Conservation (phyloP, 2,329 filamentous ascomycete genomes). For the Cercospora sp. region DNA sequence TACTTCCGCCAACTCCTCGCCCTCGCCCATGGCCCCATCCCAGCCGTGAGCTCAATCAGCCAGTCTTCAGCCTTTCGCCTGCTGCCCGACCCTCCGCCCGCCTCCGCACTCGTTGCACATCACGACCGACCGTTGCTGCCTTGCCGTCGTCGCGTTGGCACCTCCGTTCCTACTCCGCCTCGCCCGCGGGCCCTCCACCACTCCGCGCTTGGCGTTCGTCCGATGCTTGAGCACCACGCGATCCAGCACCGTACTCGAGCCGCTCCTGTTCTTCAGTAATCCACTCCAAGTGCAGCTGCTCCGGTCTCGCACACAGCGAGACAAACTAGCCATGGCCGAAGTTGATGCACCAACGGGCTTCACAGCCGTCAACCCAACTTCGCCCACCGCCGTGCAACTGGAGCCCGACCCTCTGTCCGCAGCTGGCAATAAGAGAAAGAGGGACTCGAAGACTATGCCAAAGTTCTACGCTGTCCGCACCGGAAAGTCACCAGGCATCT, state of each 20-base stretch:
- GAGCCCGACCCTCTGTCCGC: conserved; percentile 2
- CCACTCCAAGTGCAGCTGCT: neutral
- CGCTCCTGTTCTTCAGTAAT: conserved; percentile 18
- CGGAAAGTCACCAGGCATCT: conserved; percentile 62
- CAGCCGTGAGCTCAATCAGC: neutral
- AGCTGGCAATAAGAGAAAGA: conserved; percentile 57
- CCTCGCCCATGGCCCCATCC: neutral
- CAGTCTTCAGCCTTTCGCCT: neutral
- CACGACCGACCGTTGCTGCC: neutral
- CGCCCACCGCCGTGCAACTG: conserved; percentile 9
- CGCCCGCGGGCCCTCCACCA: neutral
- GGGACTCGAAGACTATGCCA: conserved; percentile 42
- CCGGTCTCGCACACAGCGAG: neutral
- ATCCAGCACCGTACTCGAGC: conserved; percentile 9
- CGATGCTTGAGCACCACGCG: conserved; percentile 8
- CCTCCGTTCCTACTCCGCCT: neutral
- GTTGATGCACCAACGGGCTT: conserved; percentile 38
- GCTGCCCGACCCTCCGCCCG: neutral
- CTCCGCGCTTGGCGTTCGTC: neutral
- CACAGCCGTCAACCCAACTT: conserved; percentile 30
- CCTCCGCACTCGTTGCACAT: neutral
- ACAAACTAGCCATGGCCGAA: conserved; percentile 14
- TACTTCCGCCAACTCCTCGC: neutral
- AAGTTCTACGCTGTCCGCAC: conserved; percentile 66
- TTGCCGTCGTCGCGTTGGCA: conserved; percentile 1